A percentile compares a stretch with the other conserved stretches of the same genome.
Conservation (phyloP, 306 rosid species). For the Castanea crenata region DNA sequence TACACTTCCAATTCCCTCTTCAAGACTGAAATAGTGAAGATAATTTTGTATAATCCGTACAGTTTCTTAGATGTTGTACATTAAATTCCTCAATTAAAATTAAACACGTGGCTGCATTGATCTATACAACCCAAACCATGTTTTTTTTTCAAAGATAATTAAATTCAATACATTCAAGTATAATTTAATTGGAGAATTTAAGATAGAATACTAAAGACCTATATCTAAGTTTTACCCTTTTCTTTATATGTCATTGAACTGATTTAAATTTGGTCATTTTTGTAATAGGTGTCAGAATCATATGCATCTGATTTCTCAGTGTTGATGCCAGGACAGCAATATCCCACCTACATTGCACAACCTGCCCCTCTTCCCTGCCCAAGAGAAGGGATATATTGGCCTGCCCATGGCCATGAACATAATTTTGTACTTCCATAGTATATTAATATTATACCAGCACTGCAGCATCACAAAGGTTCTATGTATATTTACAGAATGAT, state of each 20-base stretch:
- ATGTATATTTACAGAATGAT: slow-evolving; percentile 25
- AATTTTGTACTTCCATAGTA: slow-evolving; percentile 47
- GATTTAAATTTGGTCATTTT: neutral
- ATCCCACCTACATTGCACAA: slow-evolving; percentile 79
- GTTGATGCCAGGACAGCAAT: slow-evolving; percentile 88
- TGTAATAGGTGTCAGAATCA: slow-evolving; percentile 47
- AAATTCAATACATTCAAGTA: no score
- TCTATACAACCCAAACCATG: no score
- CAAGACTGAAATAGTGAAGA: neutral
- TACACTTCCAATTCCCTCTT: neutral
- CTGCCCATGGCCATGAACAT: slow-evolving; percentile 71
- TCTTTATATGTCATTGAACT: neutral
- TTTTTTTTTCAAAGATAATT: no score
- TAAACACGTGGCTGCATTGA: no score
- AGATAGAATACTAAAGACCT: no score
- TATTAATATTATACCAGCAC: slow-evolving; percentile 5
- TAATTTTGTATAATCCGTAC: no score
- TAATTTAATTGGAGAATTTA: no score
- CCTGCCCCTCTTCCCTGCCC: slow-evolving; percentile 86
- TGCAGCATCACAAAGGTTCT: slow-evolving; percentile 12
- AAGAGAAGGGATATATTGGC: slow-evolving; percentile 74
- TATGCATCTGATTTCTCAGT: slow-evolving; percentile 71
- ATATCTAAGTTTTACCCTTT: no score
- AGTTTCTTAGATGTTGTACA: no score
- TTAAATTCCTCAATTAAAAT: no score